Evolutionary conservation across 2,329 filamentous ascomycete genomes (phyloP), one percentile per base, ranked within the genome.

Genomic region (Thermothelomyces thermophilus): DNA sequence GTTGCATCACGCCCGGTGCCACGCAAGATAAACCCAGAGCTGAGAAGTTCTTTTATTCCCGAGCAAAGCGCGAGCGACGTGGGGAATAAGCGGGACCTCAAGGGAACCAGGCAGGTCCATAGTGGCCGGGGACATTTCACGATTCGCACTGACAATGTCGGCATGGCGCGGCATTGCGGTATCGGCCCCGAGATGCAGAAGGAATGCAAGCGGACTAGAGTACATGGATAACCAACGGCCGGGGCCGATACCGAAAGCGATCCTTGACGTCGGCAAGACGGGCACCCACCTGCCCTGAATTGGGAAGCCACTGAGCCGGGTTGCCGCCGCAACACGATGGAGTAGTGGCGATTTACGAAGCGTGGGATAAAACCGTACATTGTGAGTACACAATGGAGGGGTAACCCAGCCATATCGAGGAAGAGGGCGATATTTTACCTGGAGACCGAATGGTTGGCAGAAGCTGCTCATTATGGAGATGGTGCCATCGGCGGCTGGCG

Each of bases 1-100:
- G n/a, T 13, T 30, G 26, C 37, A 24, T 31, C 36, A 47, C 43
- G 20, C 26, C 20, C 20, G 24, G 30, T n/a, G 22, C 34, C 45
- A n/a, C n/a, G 16, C 30, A 28, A 16, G 20, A 36, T 28, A 22
- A n/a, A 7, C 19, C 22, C 31, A 3, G 26, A n/a, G 8, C 17
- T 10, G 22, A 30, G 33, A 46, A 24, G 26, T 47, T 44, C 16
- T 24, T 24, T 46, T 48, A 53, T 50, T 47, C 42, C 51, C 47
- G 51, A 48, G 19, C 34, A 50, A 50, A 50, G 14, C 42, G 39
- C 35, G 39, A 47, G 39, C 9, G 19, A 2, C 46, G 51, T 50
- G 47, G 51, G 31, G 43, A 50, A 50, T 45, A 50, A 50, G 51
- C 51, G 43, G 51, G 47, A 50, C 51, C 39, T 7, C n/a, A 30